Percentiles rank a stretch among this genome's conserved stretches.
Conservation (phyloP, 139 green algal species). For the Chlorella ohadii region DNA sequence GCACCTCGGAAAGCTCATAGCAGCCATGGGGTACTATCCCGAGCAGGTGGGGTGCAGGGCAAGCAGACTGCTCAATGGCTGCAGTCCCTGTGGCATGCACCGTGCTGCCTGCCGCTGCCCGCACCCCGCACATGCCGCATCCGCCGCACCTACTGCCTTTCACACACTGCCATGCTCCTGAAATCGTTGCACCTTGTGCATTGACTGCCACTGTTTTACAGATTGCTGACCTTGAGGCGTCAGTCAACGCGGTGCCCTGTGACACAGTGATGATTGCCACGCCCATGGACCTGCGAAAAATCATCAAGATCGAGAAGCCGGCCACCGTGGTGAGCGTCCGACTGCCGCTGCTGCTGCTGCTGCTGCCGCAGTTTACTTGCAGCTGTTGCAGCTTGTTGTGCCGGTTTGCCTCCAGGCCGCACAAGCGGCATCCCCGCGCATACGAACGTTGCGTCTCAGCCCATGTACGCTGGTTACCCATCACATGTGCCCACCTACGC, state of each 20-base stretch:
- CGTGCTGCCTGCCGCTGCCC: no score
- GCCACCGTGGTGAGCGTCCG: not conserved
- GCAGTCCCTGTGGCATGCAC: no score
- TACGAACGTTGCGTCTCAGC: no score
- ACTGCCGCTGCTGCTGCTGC: not conserved
- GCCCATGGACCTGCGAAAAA: conserved; percentile 40
- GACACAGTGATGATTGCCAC: conserved; percentile 47
- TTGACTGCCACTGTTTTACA: no score
- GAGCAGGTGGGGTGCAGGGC: conserved; percentile 34
- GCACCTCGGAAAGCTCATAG: conserved; percentile 49
- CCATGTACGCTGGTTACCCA: no score
- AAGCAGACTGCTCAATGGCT: no score
- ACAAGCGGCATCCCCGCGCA: no score
- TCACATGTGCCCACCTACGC: not conserved
- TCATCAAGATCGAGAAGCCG: conserved; percentile 33
- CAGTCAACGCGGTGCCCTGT: conserved; percentile 44
- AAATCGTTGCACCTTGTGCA: no score
- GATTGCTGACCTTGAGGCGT: conserved; percentile 38
- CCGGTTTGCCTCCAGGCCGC: no score
- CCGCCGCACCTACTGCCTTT: no score
- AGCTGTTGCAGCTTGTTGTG: not conserved
- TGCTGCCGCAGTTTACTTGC: not conserved
- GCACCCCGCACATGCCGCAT: no score
- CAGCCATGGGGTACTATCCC: conserved; percentile 57
- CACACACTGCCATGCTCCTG: no score